Conservation (phyloP, 495 filamentous ascomycete genomes). For the Penicillium cataractarum region DNA sequence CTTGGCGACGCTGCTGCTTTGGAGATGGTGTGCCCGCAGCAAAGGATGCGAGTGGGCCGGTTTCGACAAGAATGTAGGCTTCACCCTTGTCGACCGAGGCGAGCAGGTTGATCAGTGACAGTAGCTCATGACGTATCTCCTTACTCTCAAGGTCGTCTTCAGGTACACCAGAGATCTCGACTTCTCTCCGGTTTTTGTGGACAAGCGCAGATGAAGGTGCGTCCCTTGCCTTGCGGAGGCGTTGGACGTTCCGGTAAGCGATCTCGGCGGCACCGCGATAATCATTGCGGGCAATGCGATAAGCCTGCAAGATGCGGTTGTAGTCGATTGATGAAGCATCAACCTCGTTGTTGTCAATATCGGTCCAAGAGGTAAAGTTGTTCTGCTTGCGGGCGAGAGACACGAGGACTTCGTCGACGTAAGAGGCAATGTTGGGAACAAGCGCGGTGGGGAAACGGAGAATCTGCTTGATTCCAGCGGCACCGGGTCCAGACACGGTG, state of each 20-base stretch:
- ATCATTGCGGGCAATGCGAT: conserved; percentile 79
- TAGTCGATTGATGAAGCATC: conserved; percentile 53
- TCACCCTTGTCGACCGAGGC: conserved; percentile 80
- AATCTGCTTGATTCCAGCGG: conserved; percentile 57
- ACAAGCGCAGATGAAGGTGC: conserved; percentile 47
- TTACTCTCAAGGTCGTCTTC: conserved; percentile 57
- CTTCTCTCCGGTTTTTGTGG: conserved; percentile 41
- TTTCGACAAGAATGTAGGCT: conserved; percentile 68
- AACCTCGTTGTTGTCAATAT: conserved; percentile 35
- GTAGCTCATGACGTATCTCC: conserved; percentile 64
- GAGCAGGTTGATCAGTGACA: conserved; percentile 86
- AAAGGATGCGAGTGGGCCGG: conserved; percentile 28
- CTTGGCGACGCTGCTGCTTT: conserved; percentile 31
- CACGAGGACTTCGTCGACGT: conserved; percentile 76
- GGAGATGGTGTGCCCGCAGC: conserved; percentile 12
- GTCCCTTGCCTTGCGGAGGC: conserved; percentile 55
- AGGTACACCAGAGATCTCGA: conserved; percentile 55
- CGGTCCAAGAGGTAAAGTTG: conserved; percentile 39
- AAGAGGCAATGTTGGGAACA: conserved; percentile 71
- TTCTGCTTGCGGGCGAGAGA: conserved; percentile 50
- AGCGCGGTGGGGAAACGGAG: conserved; percentile 64
- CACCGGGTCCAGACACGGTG: conserved; percentile 61
- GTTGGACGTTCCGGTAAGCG: conserved; percentile 66
- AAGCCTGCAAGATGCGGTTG: conserved; percentile 85
- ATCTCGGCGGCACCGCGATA: conserved; percentile 86